Evolutionary conservation across 2,329 filamentous ascomycete species (phyloP), one percentile per base, ranked within the genome.

Genomic region (Zasmidium angulare): DNA sequence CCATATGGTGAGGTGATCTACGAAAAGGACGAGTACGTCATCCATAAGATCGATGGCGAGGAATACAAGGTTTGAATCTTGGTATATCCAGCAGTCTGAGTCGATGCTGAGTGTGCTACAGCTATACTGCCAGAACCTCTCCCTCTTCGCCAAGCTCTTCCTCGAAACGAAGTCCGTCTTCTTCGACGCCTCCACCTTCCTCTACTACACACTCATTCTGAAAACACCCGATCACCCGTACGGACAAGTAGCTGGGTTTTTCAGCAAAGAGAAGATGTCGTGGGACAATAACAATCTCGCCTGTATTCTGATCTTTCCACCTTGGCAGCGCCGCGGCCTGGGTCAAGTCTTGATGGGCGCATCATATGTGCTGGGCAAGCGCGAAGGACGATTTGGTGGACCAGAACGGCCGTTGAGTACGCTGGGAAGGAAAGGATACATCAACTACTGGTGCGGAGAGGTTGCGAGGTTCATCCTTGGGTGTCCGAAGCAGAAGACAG

Each of bases 201-300:
- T 96, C 67, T 99, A 96, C 81, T 98, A 96, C 74, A 84, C 96
- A 3, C 86, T 98, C 55, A 89, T 95, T 48, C 89, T 93, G 71
- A 65, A 61, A 23, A 79, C 84, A 67, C 81, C 81, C 0, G 62
- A 66, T n/a, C 58, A 68, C 36, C 61, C 67, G 19, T 55, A 69
- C 29, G 68, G 68, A 14, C 86, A 88, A 70, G 87, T 97, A 26
- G 85, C 93, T 1, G 95, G 95, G n/a, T 98, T 98, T 82, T 99
- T 98, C 79, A 96, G 90, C 64, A 98, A 99, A 74, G 95, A 99
- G 76, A 98, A 98, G 75, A 89, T 97, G 81, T 96, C 91, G 2
- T 99, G 95, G 93, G 95, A 99, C 71, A 93, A 93, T 70, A 98
- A 99, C 76, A 99, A 98, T 66, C 83, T 99, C 3, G 95, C 95